phyloP scores from a whole-genome alignment of 495 filamentous ascomycete genomes.

The Corynascus novoguineensis region DNA sequence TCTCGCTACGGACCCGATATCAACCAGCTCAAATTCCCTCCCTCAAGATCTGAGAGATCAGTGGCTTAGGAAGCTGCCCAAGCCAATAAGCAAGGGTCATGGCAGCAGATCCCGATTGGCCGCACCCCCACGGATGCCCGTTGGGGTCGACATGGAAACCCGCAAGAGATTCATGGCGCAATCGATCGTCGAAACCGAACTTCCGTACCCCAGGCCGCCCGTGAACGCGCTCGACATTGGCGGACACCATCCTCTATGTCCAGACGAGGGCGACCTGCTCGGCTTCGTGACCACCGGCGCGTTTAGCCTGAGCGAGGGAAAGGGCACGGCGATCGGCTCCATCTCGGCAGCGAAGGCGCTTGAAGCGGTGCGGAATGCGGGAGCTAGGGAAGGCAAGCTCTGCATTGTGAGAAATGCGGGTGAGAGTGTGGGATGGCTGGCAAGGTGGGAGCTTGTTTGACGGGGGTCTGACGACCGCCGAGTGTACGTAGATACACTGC shows the following conservation, averaged over 20 bases:
- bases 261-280: constrained; percentile 70
- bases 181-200: constrained; percentile 40
- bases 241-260: constrained; percentile 57
- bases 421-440: constrained; percentile 68
- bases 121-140: constrained; percentile 16
- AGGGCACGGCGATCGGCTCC: constrained; percentile 68
- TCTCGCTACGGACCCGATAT: constrained; percentile 33
- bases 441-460: constrained; percentile 68
- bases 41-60: constrained; percentile 38
- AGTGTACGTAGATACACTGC: too few relatives aligned
- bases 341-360: constrained; percentile 57
- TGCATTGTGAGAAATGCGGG: constrained; percentile 82
- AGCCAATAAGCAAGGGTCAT: not conserved
- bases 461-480: not conserved
- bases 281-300: constrained; percentile 89
- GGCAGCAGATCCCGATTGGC: constrained; percentile 10
- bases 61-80: constrained; percentile 38
- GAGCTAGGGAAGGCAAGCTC: constrained; percentile 40
- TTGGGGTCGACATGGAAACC: constrained; percentile 33
- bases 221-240: constrained; percentile 33
- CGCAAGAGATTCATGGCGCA: constrained; percentile 49
- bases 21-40: constrained; percentile 14
- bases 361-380: constrained; percentile 14
- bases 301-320: constrained; percentile 73
- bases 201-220: constrained; percentile 21